A percentile compares a stretch with the other conserved stretches of the same genome.
phyloP scores from a whole-genome alignment of 164 flowering plant species.

The Nymphaea thermarum region DNA sequence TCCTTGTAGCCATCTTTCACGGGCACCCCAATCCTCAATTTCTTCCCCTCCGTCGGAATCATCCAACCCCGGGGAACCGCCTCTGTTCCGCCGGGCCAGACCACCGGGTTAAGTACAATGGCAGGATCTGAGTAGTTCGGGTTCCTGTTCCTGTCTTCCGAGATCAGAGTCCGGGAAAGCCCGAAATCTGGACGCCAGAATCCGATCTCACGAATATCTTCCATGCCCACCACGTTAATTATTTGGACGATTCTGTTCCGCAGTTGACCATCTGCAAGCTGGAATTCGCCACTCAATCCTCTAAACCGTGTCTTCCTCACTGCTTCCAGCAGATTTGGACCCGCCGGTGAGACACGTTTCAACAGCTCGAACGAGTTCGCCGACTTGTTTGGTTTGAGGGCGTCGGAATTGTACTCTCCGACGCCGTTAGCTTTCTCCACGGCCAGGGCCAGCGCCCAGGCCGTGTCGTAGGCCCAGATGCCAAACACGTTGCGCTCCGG shows the following conservation, averaged over 20 bases:
- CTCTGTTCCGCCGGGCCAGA: slow-evolving; percentile 30
- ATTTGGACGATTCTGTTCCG: slow-evolving; percentile 5
- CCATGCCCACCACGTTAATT: slow-evolving; percentile 5
- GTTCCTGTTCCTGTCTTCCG: background rate
- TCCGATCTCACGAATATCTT: slow-evolving; percentile 1
- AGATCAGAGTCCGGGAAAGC: background rate
- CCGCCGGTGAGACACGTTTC: background rate
- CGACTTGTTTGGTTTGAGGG: background rate
- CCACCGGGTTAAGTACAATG: slow-evolving; percentile 6
- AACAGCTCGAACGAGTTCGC: background rate
- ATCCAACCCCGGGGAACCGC: slow-evolving; percentile 20
- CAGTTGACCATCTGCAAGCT: slow-evolving; percentile 7
- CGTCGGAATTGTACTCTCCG: background rate
- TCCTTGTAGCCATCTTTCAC: slow-evolving; percentile 14
- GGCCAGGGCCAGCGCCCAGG: slow-evolving; percentile 1
- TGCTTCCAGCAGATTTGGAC: background rate
- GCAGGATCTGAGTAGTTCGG: background rate
- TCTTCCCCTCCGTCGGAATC: slow-evolving; percentile 18
- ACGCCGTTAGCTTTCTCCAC: background rate
- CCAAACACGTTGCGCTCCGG: background rate
- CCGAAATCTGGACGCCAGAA: slow-evolving; percentile 9
- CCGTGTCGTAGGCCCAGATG: slow-evolving; percentile 1
- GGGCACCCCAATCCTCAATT: slow-evolving; percentile 29
- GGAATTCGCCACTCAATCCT: slow-evolving; percentile 4
- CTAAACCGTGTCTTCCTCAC: background rate